Evolutionary conservation across 2,329 filamentous ascomycete species (phyloP).

Genomic region (Colletotrichum sp.): DNA sequence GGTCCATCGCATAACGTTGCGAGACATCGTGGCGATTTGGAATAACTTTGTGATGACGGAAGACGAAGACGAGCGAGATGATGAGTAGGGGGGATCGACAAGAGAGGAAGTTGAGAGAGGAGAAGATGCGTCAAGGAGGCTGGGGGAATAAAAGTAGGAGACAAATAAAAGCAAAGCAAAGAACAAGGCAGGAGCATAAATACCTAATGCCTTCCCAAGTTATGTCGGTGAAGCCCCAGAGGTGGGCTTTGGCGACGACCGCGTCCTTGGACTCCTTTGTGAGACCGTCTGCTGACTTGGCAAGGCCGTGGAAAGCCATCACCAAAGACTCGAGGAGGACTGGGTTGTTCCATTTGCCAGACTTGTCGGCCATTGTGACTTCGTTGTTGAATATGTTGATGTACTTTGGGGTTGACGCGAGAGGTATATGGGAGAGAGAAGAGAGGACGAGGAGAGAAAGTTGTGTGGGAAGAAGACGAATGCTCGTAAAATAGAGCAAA

Average conservation of each 20-base stretch:
- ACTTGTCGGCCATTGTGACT: constrained; percentile 12
- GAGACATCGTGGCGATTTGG: not conserved
- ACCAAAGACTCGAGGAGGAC: constrained; percentile 37
- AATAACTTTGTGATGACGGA: not conserved
- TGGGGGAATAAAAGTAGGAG: not conserved
- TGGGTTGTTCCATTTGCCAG: constrained; percentile 34
- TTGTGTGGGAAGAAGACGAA: not conserved
- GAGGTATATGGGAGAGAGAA: not conserved
- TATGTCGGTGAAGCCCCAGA: constrained; percentile 33
- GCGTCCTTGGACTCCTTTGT: constrained; percentile 30
- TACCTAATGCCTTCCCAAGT: constrained; percentile 53
- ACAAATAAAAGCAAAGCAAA: not conserved
- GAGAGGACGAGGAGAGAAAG: not conserved
- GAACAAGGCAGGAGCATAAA: not conserved
- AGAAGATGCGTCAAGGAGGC: not conserved
- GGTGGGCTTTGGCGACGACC: constrained; percentile 37
- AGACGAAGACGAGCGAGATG: not conserved
- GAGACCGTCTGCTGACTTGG: constrained; percentile 28
- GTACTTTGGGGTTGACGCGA: not conserved
- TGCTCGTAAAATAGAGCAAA: not conserved
- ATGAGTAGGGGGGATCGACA: no score
- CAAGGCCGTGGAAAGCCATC: constrained; percentile 35
- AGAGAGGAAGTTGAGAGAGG: not conserved
- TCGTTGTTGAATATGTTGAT: not conserved
- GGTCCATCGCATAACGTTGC: constrained; percentile 44